A percentile compares a stretch with the other conserved stretches of the same genome.
These are phyloP conservation scores for Maudiozyma barnettii DNA, from an alignment of 805 yeast species.

Conservation along the genomic window DNA sequence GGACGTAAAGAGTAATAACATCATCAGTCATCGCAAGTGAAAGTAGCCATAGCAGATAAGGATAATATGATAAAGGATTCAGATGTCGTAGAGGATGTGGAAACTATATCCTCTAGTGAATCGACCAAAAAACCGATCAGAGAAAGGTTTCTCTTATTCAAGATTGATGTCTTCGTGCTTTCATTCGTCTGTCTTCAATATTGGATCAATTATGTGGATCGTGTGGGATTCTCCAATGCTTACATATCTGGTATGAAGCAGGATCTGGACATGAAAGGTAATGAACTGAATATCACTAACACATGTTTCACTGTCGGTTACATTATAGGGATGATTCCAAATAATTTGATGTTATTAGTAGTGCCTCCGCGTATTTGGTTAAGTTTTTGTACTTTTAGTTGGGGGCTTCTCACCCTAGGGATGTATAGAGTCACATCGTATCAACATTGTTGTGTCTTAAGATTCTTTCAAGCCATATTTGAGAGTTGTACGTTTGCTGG, in stretches of 20 bases:
- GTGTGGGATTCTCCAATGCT: conserved; percentile 47
- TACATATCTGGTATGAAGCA: conserved; percentile 63
- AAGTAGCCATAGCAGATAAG: not conserved
- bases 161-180: conserved; percentile 26
- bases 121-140: conserved; percentile 3
- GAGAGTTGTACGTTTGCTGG: conserved; percentile 52
- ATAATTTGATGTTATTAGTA: conserved; percentile 42
- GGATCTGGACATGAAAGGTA: conserved; percentile 39
- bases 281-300: conserved; percentile 42
- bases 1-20: not conserved
- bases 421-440: conserved; percentile 40
- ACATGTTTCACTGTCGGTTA: conserved; percentile 55
- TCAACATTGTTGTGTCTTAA: conserved; percentile 43
- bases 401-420: conserved; percentile 49
- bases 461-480: conserved; percentile 53
- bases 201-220: conserved; percentile 47
- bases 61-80: not conserved
- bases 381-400: conserved; percentile 41
- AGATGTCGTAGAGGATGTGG: not conserved
- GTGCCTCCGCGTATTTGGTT: conserved; percentile 51
- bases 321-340: conserved; percentile 52
- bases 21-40: not conserved
- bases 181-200: conserved; percentile 29
- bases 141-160: conserved; percentile 16
- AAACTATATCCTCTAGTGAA: not conserved